Evolutionary conservation across 1,139 yeast species (phyloP).

Genomic region (Geotrichum citri-aurantii): DNA sequence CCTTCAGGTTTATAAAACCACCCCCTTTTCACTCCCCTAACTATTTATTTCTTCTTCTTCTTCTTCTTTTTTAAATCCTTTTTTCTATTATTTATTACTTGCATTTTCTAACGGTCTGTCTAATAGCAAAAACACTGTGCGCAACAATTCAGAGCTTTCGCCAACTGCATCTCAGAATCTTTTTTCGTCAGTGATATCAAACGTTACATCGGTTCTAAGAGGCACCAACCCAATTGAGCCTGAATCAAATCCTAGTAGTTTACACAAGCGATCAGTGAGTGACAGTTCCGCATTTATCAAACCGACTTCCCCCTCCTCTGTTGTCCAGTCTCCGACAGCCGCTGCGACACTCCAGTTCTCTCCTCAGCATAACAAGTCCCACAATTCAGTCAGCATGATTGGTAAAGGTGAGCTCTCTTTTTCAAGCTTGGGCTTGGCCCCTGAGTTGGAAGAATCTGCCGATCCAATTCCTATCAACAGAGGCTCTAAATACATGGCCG

Average conservation of each 20-base stretch:
- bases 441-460: slow-evolving; percentile 1
- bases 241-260: background rate
- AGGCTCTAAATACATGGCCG: background rate
- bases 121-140: background rate
- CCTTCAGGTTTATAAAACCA: background rate
- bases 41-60: background rate
- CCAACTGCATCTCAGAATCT: background rate
- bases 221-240: background rate
- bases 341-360: background rate
- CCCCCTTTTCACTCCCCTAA: background rate
- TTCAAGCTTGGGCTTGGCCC: slow-evolving; percentile 10
- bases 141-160: background rate
- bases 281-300: slow-evolving; percentile 2
- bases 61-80: background rate
- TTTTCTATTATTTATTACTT: background rate
- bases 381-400: background rate
- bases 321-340: background rate
- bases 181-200: slow-evolving; percentile 11
- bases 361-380: background rate
- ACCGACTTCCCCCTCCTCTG: background rate
- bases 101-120: background rate
- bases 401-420: slow-evolving; percentile 16
- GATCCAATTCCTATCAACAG: background rate
- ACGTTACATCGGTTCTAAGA: slow-evolving; percentile 3
- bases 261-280: slow-evolving; percentile 6